Base-by-base conservation (phyloP, 1,284 basidiomycete species). In the Cutaneotrichosporon mucoides region DNA sequence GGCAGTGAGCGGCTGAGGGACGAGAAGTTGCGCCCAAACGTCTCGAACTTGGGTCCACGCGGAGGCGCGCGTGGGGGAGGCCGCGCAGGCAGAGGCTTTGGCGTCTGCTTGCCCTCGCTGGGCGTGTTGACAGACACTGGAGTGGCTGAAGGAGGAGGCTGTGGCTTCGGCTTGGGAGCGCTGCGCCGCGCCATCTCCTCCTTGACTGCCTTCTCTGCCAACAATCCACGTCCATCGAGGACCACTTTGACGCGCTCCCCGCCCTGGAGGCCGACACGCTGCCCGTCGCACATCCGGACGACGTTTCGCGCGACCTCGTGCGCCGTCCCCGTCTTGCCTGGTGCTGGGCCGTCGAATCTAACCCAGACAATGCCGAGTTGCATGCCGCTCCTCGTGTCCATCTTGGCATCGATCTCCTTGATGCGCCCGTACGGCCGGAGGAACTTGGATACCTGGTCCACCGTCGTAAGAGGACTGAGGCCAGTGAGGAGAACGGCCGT, bases 351-450 rank as follows among this genome's bases (percentile, higher is more conserved):
- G 43, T 73, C 75, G 73, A 84, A 97, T 63, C 84, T 85, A 68
- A 97, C 83, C 71, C 85, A 86, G 54, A 90, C 86, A 44, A 97
- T 85, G 6, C 93, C 93, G 4, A 97, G 82, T 11, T 88, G 85
- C 62, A 85, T 87, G 11, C 92, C 92, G 16, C 86, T 92, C 55
- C 83, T 82, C 50, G 84, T 83, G 77, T 96, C 89, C 62, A 89
- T 84, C 72, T 93, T 90, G 41, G 88, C 84, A 64, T 93, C 88
- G 59, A 90, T 86, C 10, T 86, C 83, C 9, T 82, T 70, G 67
- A 95, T 82, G 10, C 80, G 73, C 2, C 93, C 94, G 69, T 89
- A 83, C 10, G 79, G 69, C 4, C 82, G 76, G 70, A 96, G 88
- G 69, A 88, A 85, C 9, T 84, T 82, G 51, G 85, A 82, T 55